Percentiles rank a stretch among this genome's conserved stretches.
phyloP scores from a whole-genome alignment of 352 stramenopile genomes.

The Phytophthora podocarpi region DNA sequence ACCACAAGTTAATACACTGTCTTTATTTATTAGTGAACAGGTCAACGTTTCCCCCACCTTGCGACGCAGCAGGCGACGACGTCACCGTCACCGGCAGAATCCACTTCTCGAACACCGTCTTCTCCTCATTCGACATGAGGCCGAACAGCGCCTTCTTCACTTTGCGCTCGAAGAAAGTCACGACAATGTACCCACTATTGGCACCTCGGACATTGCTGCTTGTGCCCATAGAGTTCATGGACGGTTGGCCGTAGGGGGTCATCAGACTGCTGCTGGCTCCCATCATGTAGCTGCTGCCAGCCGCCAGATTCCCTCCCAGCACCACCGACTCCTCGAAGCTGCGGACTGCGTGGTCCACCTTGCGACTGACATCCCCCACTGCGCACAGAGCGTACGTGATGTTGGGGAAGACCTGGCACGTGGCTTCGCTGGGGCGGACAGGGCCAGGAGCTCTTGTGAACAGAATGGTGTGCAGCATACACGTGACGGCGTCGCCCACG shows the following conservation, averaged over 20 bases:
- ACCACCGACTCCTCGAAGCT: conserved; percentile 64
- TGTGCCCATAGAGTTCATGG: conserved; percentile 6
- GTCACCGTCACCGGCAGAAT: conserved; percentile 70
- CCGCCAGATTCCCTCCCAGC: conserved; percentile 1
- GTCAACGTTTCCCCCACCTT: conserved; percentile 40
- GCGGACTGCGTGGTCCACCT: conserved; percentile 74
- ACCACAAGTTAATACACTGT: neutral
- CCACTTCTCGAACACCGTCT: conserved; percentile 88
- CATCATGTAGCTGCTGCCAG: conserved; percentile 29
- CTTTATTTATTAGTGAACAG: too few species aligned
- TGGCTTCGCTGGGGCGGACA: conserved; percentile 74
- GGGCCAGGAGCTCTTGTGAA: conserved; percentile 79
- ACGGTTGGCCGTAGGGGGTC: conserved; percentile 36
- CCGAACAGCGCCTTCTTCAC: conserved; percentile 86
- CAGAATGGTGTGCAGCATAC: conserved; percentile 80
- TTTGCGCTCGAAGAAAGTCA: conserved; percentile 83
- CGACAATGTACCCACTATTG: conserved; percentile 55
- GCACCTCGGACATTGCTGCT: conserved; percentile 31
- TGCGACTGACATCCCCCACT: conserved; percentile 77
- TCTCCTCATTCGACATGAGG: conserved; percentile 87
- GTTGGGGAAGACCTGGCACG: conserved; percentile 74
- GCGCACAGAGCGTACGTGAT: conserved; percentile 82
- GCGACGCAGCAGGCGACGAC: conserved; percentile 43
- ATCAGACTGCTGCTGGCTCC: conserved; percentile 23
- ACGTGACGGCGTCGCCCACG: conserved; percentile 67